Percentiles rank a stretch among this genome's conserved stretches.
Conservation (phyloP, 192 early-diverging fungal species). For the Chytriomyces hyalinus region DNA sequence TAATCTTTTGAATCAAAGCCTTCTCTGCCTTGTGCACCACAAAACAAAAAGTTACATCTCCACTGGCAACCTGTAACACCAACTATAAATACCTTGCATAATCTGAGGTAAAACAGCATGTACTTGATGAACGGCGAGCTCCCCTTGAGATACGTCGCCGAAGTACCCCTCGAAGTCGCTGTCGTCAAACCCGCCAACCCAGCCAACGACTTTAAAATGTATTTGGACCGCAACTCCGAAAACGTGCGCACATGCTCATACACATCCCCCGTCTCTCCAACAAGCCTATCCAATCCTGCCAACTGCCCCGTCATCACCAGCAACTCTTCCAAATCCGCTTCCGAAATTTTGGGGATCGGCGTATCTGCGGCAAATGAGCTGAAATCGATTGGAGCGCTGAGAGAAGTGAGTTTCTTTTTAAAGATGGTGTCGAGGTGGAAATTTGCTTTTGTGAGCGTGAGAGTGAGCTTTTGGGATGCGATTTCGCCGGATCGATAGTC, state of each 20-base stretch:
- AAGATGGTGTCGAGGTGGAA: slow-evolving; percentile 36
- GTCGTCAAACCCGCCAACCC: slow-evolving; percentile 38
- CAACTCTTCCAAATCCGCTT: slow-evolving; percentile 36
- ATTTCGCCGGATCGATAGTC: slow-evolving; percentile 49
- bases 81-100: slow-evolving; percentile 60
- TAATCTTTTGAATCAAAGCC: slow-evolving; percentile 61
- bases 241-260: slow-evolving; percentile 57
- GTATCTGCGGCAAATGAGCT: not conserved
- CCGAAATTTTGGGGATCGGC: slow-evolving; percentile 10
- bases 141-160: slow-evolving; percentile 63
- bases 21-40: slow-evolving; percentile 59
- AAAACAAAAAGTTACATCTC: not conserved
- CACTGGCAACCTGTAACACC: not conserved
- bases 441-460: slow-evolving; percentile 32
- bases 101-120: slow-evolving; percentile 57
- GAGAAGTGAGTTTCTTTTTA: slow-evolving; percentile 11
- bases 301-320: slow-evolving; percentile 39
- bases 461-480: slow-evolving; percentile 17
- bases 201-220: slow-evolving; percentile 63
- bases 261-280: slow-evolving; percentile 40
- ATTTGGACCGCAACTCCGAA: slow-evolving; percentile 69
- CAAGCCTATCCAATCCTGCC: slow-evolving; percentile 38
- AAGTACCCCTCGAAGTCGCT: not conserved
- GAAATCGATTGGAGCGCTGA: slow-evolving; percentile 17
- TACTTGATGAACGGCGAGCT: slow-evolving; percentile 68